Evolutionary conservation across 306 rosid genomes (phyloP).

Genomic region (Hippophae gyantsensis): DNA sequence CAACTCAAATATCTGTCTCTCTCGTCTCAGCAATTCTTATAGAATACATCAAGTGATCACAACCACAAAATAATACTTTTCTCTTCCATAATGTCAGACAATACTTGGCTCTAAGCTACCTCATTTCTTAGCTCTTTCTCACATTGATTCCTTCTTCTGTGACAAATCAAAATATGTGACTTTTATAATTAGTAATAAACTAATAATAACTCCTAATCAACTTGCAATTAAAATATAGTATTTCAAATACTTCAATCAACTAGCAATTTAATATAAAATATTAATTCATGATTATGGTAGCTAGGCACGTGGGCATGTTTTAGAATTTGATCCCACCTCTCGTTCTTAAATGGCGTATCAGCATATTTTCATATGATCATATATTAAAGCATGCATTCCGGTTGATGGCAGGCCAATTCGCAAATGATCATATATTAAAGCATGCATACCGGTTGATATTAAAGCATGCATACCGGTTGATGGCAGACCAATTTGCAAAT

Average conservation of each 20-base stretch:
- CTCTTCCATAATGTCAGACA: conserved; percentile 9
- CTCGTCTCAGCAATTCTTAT: no score
- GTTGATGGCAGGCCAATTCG: no score
- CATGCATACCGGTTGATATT: no score
- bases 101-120: not conserved
- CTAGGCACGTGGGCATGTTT: conserved; percentile 42
- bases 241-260: conserved; percentile 6
- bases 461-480: no score
- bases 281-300: conserved; percentile 19
- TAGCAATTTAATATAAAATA: conserved; percentile 7
- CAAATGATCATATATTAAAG: no score
- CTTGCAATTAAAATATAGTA: conserved; percentile 15
- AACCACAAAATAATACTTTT: conserved; percentile 22
- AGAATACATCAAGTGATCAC: not conserved
- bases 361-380: conserved; percentile 11
- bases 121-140: not conserved
- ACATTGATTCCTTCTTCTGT: conserved; percentile 3
- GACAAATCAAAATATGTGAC: conserved; percentile 5
- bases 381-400: not conserved
- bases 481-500: no score
- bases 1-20: no score
- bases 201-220: conserved; percentile 4
- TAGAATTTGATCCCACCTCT: conserved; percentile 22
- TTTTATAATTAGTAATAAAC: no score
- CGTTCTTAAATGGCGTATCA: conserved; percentile 1